phyloP scores from a whole-genome alignment of 192 early-diverging fungal genomes.

The Coemansia sp. region DNA sequence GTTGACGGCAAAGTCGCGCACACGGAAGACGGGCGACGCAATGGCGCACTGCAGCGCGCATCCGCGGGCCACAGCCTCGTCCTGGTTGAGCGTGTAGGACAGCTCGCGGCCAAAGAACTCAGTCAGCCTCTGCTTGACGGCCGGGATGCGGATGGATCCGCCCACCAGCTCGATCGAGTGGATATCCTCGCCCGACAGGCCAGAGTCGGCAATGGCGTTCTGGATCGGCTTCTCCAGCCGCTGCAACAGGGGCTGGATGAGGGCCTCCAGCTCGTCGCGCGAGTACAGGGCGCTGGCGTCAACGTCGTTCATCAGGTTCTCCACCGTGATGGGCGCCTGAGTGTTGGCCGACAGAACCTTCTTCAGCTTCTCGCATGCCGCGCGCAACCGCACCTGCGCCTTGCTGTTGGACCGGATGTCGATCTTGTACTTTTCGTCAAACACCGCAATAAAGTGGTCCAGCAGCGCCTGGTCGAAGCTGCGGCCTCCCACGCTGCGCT shows the following conservation, averaged over 20 bases:
- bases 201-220: conserved; percentile 76
- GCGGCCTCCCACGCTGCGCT: conserved; percentile 94
- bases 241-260: conserved; percentile 70
- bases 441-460: conserved; percentile 83
- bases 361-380: conserved; percentile 93
- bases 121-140: conserved; percentile 88
- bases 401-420: conserved; percentile 88
- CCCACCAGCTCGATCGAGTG: conserved; percentile 95
- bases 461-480: conserved; percentile 91
- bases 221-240: conserved; percentile 74
- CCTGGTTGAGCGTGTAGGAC: conserved; percentile 94
- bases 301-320: conserved; percentile 95
- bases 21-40: conserved; percentile 95
- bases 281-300: conserved; percentile 87
- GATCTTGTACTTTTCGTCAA: conserved; percentile 95
- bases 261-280: conserved; percentile 86
- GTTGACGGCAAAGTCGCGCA: conserved; percentile 92
- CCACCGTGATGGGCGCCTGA: conserved; percentile 88
- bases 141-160: conserved; percentile 91
- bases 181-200: conserved; percentile 77
- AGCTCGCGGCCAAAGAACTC: conserved; percentile 89
- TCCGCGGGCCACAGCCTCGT: conserved; percentile 96
- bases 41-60: conserved; percentile 97
- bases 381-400: conserved; percentile 87
- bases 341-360: conserved; percentile 95